These are phyloP conservation scores for Neurospora cerealis DNA, from an alignment of 495 filamentous ascomycete species.

Conservation along the genomic window DNA sequence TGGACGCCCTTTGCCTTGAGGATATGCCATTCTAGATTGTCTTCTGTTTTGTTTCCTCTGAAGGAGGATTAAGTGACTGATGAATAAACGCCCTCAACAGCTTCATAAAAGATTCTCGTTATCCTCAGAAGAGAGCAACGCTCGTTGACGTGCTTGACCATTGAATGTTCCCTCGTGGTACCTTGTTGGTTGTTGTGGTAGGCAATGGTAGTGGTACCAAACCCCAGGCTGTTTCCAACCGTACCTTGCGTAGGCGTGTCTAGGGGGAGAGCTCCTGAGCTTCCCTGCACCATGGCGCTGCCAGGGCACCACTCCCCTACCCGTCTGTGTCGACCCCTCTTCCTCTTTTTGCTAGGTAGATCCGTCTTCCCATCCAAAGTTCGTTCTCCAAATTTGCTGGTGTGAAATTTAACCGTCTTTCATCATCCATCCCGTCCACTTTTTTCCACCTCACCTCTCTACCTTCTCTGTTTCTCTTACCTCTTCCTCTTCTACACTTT, in stretches of 20 bases:
- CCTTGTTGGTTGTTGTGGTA: neutral
- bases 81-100: neutral
- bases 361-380: neutral
- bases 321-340: neutral
- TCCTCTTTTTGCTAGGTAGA: neutral
- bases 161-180: neutral
- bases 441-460: constrained; percentile 4
- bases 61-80: neutral
- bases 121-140: neutral
- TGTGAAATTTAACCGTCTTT: constrained; percentile 4
- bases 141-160: neutral
- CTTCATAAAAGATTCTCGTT: no score
- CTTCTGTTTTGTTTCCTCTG: neutral
- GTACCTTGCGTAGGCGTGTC: neutral
- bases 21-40: neutral
- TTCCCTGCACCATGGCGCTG: neutral
- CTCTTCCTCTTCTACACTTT: constrained; percentile 1
- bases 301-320: neutral
- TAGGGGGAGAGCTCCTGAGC: neutral
- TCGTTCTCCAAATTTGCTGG: neutral
- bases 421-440: constrained; percentile 7
- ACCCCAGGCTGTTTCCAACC: neutral
- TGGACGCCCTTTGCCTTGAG: neutral
- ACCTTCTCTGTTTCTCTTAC: constrained; percentile 20
- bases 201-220: neutral